Evolutionary conservation across 306 rosid genomes (phyloP).

Genomic region (Casuarina equisetifolia): DNA sequence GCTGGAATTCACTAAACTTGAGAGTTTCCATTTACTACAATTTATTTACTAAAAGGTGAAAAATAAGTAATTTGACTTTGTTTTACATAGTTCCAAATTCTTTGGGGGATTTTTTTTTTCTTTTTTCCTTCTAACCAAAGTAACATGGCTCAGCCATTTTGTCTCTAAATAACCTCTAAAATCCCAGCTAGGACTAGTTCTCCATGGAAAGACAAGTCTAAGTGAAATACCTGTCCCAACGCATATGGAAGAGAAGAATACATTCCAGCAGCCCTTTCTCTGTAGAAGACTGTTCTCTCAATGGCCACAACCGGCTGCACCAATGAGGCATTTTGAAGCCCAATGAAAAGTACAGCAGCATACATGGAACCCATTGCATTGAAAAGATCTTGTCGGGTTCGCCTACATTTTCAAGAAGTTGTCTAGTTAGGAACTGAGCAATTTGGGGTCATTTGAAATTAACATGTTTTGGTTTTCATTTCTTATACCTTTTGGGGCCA

Average conservation of each 20-base stretch:
- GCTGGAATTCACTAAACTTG: background rate
- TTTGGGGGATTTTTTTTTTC: background rate
- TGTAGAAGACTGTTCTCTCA: slow-evolving; percentile 84
- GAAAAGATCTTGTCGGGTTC: slow-evolving; percentile 60
- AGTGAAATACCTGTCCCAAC: slow-evolving; percentile 56
- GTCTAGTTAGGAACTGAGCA: too few relatives aligned
- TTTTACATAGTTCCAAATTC: background rate
- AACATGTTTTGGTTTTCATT: background rate
- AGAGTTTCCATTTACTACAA: background rate
- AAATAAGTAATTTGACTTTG: background rate
- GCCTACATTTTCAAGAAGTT: slow-evolving; percentile 30
- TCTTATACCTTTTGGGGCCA: slow-evolving; percentile 69
- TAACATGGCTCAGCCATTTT: too few relatives aligned
- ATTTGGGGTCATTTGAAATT: too few relatives aligned
- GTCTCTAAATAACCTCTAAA: background rate
- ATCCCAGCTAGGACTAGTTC: too few relatives aligned
- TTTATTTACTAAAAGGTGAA: background rate
- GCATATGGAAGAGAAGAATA: slow-evolving; percentile 86
- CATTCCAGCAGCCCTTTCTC: slow-evolving; percentile 93
- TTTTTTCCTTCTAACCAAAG: background rate
- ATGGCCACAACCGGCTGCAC: slow-evolving; percentile 78
- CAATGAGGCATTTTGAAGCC: slow-evolving; percentile 59
- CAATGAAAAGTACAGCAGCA: slow-evolving; percentile 68
- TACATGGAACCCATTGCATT: slow-evolving; percentile 92
- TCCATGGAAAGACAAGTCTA: background rate